phyloP scores from a whole-genome alignment of 225 moss, liverwort and hornwort genomes.

The Asterella californica region DNA sequence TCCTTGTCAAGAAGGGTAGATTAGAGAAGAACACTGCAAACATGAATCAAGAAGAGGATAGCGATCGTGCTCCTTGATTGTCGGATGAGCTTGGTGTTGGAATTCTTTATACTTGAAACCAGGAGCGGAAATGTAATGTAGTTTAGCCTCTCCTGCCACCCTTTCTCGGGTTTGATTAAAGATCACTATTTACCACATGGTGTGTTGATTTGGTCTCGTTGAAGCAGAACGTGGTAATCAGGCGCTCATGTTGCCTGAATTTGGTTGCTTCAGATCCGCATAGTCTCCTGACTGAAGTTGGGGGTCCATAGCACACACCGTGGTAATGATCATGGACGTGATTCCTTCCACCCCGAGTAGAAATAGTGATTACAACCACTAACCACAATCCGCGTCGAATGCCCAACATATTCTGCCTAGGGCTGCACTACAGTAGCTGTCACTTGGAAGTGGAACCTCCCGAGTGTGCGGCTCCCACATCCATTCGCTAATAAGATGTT shows the following conservation, averaged over 20 bases:
- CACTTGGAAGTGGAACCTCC: no score
- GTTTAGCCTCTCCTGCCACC: not conserved
- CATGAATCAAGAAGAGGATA: not conserved
- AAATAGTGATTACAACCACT: no score
- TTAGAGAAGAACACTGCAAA: not conserved
- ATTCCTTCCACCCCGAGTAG: no score
- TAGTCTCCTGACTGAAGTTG: not conserved
- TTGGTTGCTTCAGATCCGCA: not conserved
- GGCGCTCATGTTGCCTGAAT: not conserved
- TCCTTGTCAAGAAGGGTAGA: not conserved
- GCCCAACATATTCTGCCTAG: no score
- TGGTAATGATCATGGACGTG: no score
- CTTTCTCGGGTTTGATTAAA: not conserved
- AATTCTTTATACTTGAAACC: not conserved
- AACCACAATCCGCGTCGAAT: no score
- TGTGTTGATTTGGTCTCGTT: no score
- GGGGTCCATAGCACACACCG: no score
- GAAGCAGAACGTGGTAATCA: not conserved
- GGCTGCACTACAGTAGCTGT: no score
- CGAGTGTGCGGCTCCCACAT: no score
- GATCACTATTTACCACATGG: not conserved
- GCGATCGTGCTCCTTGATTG: not conserved
- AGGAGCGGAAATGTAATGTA: not conserved
- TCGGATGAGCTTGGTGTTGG: not conserved
- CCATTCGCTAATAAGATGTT: no score